phyloP scores from a whole-genome alignment of 148 eudicot species.

The Fagopyrum tataricum region DNA sequence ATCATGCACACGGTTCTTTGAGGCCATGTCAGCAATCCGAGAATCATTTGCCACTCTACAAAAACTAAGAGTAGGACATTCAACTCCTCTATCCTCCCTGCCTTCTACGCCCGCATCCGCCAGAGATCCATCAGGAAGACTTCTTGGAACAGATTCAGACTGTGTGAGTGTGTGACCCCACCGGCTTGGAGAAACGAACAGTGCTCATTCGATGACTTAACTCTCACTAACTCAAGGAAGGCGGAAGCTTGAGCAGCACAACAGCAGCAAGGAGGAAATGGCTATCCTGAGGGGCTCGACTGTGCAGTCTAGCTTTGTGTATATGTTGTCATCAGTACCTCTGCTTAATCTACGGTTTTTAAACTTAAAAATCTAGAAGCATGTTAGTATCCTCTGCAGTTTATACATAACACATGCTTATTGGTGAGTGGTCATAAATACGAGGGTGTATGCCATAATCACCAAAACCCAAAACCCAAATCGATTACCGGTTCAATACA shows the following conservation, averaged over 20 bases:
- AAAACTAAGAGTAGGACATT: conserved; percentile 59
- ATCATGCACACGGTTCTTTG: conserved; percentile 92
- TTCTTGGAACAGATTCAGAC: conserved; percentile 39
- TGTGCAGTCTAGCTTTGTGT: not conserved
- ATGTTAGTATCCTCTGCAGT: no score
- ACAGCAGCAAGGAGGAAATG: conserved; percentile 29
- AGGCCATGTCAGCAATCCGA: conserved; percentile 99
- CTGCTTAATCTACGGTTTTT: no score
- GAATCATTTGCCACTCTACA: conserved; percentile 92
- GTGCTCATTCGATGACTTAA: conserved; percentile 45
- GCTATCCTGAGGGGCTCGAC: conserved; percentile 14
- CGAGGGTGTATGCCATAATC: no score
- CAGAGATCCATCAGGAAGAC: conserved; percentile 31
- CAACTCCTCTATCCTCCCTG: conserved; percentile 29
- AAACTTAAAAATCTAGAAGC: no score
- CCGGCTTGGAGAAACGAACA: conserved; percentile 72
- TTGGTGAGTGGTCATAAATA: no score
- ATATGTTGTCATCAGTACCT: not conserved
- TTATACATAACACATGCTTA: no score
- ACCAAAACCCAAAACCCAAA: no score
- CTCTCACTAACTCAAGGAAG: conserved; percentile 27
- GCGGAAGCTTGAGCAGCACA: conserved; percentile 23
- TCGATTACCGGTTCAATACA: no score
- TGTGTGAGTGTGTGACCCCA: conserved; percentile 76
- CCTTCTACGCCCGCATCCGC: conserved; percentile 33